Percentiles rank a stretch among this genome's conserved stretches.
phyloP scores from a whole-genome alignment of 768 basidiomycete species.

The Pulveroboletus ravenelii region DNA sequence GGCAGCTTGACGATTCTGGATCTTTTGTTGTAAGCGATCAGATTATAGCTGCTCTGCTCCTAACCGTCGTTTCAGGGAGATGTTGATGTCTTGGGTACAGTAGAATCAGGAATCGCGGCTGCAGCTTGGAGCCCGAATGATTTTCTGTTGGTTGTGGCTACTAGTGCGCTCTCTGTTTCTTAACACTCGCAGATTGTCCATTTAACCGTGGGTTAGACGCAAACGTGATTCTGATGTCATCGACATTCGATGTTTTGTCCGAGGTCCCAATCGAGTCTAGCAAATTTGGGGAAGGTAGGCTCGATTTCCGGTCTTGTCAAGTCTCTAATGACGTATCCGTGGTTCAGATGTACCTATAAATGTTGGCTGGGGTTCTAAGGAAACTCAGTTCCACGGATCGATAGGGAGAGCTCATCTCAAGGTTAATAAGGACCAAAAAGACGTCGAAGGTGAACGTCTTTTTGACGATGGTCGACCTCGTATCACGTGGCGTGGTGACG shows the following conservation, averaged over 20 bases:
- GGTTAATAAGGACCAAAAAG: slow-evolving; percentile 49
- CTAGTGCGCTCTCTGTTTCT: slow-evolving; percentile 43
- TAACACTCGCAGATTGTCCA: neutral
- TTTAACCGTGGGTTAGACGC: slow-evolving; percentile 44
- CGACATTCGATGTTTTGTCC: slow-evolving; percentile 81
- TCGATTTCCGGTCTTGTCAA: neutral
- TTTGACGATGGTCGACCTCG: slow-evolving; percentile 69
- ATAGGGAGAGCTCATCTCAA: slow-evolving; percentile 63
- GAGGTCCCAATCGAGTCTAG: slow-evolving; percentile 67
- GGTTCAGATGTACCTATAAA: slow-evolving; percentile 79
- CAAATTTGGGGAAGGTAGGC: slow-evolving; percentile 83
- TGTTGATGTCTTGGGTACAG: slow-evolving; percentile 76
- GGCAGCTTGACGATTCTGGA: slow-evolving; percentile 48
- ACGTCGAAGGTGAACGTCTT: slow-evolving; percentile 49
- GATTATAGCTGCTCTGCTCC: neutral
- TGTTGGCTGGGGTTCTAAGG: slow-evolving; percentile 96
- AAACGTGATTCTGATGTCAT: slow-evolving; percentile 84
- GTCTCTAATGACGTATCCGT: slow-evolving; percentile 8
- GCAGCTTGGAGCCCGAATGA: slow-evolving; percentile 94
- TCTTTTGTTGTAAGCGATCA: slow-evolving; percentile 37
- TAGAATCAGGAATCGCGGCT: slow-evolving; percentile 78
- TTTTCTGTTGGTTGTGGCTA: slow-evolving; percentile 74
- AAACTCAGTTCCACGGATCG: slow-evolving; percentile 97
- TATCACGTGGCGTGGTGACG: slow-evolving; percentile 94
- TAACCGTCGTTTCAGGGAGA: slow-evolving; percentile 18